Base-by-base conservation (phyloP, 169 alveolate species). In the Plasmodium berghei region DNA sequence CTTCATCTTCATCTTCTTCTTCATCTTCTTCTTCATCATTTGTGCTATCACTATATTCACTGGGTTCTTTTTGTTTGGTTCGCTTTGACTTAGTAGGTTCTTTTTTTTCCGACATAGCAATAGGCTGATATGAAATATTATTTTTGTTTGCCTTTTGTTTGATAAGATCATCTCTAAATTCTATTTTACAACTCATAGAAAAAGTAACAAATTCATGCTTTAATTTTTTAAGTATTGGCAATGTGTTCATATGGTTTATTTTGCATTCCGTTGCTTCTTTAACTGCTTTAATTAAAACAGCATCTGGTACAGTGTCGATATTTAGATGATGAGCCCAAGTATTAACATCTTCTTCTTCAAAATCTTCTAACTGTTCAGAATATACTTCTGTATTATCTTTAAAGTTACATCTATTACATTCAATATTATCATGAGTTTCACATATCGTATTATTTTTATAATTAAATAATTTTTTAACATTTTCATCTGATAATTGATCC, bases 361-460 rank as follows among this genome's bases (percentile, higher is more conserved):
- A 85, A 69, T 85, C 80, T 59, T 72, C 86, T 42, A 61, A 34
- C 26, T 54, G 92, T 92, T 80, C 93, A 87, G 49, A 87, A 22
- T 45, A 90, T 72, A 40, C 69, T 92, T 59, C 86, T 46, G 8
- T 42, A 5, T 71, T 73, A 73, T 18, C 93, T 28, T 45, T 64
- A 5, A 45, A 80, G 48, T 40, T 73, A 69, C 97, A 95, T 12
- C 97, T 86, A 49, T 59, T 89, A 69, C 97, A 95, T 55, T 90
- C 93, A 16, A 95, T 83, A 72, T 93, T 89, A 67, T 95, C 97
- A 66, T 95, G 97, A 5, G 97, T 95, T 63, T 95, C 97, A 56
- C 96, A 95, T 24, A 94, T 46, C 0, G 96, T 92, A 10, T 73
- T 59, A 58, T 89, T 93, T 87, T 92, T 95, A 66, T 92, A 87